Evolutionary conservation across 495 filamentous ascomycete genomes (phyloP).

Genomic region (Terfezia claveryi): DNA sequence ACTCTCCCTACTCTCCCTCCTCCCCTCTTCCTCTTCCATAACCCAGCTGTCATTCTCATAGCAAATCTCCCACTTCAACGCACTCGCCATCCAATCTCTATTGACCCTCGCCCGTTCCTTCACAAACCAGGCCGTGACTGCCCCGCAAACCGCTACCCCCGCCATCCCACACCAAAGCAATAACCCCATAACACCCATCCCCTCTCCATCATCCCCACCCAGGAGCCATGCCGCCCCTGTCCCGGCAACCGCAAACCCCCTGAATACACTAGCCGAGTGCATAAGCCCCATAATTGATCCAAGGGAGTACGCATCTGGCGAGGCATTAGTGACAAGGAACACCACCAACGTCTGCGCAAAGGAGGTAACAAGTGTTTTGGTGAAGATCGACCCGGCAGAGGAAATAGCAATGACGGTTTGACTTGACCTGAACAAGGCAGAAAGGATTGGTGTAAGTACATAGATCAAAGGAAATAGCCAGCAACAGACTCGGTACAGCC

Average conservation of each 20-base stretch:
- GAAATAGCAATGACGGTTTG: slow-evolving; percentile 15
- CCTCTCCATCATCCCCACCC: slow-evolving; percentile 21
- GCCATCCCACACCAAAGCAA: slow-evolving; percentile 22
- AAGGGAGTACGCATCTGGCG: slow-evolving; percentile 25
- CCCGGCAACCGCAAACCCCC: slow-evolving; percentile 24
- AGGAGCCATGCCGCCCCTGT: slow-evolving; percentile 25
- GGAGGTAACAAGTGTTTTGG: slow-evolving; percentile 23
- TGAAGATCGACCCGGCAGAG: slow-evolving; percentile 21
- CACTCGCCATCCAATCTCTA: slow-evolving; percentile 20
- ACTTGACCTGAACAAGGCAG: slow-evolving; percentile 16
- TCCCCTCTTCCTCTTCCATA: not conserved
- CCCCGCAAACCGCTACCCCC: slow-evolving; percentile 21
- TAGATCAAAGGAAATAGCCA: slow-evolving; percentile 25
- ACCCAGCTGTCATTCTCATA: slow-evolving; percentile 20
- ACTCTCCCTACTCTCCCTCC: not conserved
- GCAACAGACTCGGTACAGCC: slow-evolving; percentile 21
- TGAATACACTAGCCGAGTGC: slow-evolving; percentile 23
- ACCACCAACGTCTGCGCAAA: slow-evolving; percentile 23
- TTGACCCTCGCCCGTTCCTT: slow-evolving; percentile 23
- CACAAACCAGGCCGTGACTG: slow-evolving; percentile 24
- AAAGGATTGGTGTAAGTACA: slow-evolving; percentile 20
- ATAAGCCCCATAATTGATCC: slow-evolving; percentile 28
- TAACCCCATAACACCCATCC: slow-evolving; percentile 10
- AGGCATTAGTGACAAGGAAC: slow-evolving; percentile 25
- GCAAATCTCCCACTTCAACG: slow-evolving; percentile 26